Conservation (phyloP, 1,284 basidiomycete genomes). For the Athelia psychrophila region DNA sequence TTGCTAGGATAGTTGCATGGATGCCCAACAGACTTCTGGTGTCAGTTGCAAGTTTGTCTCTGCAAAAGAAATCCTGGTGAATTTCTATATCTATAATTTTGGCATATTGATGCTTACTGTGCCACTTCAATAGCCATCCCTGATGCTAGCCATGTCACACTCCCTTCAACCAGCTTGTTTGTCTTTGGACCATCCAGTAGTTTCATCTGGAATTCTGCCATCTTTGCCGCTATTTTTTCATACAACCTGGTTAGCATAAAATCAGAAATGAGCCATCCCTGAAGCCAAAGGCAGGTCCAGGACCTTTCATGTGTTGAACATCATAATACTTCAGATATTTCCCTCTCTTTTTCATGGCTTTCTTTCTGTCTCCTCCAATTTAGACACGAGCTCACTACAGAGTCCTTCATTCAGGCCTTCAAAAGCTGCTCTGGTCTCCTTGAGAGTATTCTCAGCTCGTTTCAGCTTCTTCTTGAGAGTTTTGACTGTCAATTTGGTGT, state of each 20-base stretch:
- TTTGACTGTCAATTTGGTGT: too few relatives aligned
- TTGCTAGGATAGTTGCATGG: too few relatives aligned
- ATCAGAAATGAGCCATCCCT: too few relatives aligned
- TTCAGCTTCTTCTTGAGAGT: too few relatives aligned
- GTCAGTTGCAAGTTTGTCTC: not conserved
- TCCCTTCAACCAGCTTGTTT: not conserved
- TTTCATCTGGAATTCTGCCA: not conserved
- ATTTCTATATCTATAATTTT: too few relatives aligned
- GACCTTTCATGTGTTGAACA: not conserved
- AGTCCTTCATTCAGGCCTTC: too few relatives aligned
- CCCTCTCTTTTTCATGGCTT: not conserved
- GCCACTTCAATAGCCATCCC: not conserved
- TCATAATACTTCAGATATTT: not conserved
- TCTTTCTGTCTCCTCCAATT: not conserved
- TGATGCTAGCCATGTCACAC: not conserved
- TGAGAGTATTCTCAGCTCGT: too few relatives aligned
- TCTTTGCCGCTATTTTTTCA: not conserved
- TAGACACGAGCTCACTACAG: too few relatives aligned
- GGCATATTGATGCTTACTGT: not conserved
- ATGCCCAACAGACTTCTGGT: too few relatives aligned
- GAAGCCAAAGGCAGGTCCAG: too few relatives aligned
- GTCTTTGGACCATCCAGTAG: not conserved
- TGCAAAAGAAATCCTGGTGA: not conserved
- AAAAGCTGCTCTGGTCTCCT: too few relatives aligned
- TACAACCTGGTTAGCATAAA: too few relatives aligned